A percentile compares a stretch with the other conserved stretches of the same genome.
Evolutionary conservation across 371 early-diverging fungal species (phyloP).

Genomic region (Mucor irregularis): DNA sequence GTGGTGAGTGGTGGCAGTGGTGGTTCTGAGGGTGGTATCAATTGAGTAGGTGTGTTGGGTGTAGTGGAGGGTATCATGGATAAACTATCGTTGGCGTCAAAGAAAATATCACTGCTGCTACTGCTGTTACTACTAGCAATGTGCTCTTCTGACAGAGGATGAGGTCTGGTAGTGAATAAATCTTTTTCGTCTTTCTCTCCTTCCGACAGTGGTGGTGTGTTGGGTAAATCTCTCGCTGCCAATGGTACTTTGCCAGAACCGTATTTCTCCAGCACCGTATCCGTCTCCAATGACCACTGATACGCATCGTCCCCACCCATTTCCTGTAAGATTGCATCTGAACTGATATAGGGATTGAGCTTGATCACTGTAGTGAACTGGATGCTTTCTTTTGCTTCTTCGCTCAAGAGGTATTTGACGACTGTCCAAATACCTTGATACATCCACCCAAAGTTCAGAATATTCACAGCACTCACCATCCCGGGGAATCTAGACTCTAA

Average conservation of each 20-base stretch:
- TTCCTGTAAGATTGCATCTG: constrained; percentile 30
- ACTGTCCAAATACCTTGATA: constrained; percentile 52
- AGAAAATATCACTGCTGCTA: constrained; percentile 35
- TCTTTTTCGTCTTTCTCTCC: too few species aligned
- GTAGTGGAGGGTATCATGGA: too few species aligned
- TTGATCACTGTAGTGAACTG: constrained; percentile 33
- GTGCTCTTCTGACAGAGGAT: too few species aligned
- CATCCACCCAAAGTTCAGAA: constrained; percentile 51
- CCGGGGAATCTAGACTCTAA: constrained; percentile 37
- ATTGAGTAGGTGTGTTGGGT: too few species aligned
- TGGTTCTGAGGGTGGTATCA: constrained; percentile 1
- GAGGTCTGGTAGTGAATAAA: too few species aligned
- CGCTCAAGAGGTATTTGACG: constrained; percentile 36
- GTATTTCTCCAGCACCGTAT: constrained; percentile 34
- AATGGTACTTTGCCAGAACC: constrained; percentile 13
- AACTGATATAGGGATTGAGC: constrained; percentile 22
- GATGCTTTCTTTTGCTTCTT: constrained; percentile 36
- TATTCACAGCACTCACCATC: constrained; percentile 34
- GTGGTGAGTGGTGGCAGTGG: background rate
- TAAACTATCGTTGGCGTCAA: constrained; percentile 28
- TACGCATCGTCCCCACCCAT: constrained; percentile 36
- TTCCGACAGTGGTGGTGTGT: constrained; percentile 13
- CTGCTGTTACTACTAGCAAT: too few species aligned
- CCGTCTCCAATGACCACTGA: constrained; percentile 38
- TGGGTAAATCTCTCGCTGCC: constrained; percentile 1